A percentile compares a stretch with the other conserved stretches of the same genome.
phyloP scores from a whole-genome alignment of 306 rosid species.

The Hippophae gyantsensis region DNA sequence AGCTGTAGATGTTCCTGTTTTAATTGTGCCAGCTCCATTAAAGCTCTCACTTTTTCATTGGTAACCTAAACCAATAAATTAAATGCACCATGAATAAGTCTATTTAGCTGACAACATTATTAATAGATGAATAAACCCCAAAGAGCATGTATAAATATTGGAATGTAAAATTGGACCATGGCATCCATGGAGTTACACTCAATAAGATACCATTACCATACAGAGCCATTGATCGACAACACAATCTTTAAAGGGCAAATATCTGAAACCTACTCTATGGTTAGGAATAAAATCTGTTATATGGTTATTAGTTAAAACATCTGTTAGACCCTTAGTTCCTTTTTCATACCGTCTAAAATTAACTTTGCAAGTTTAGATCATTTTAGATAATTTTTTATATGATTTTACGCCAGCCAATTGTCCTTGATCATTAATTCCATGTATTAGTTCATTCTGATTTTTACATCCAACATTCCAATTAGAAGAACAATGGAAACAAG shows the following conservation, averaged over 20 bases:
- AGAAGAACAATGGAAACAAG: too few relatives aligned
- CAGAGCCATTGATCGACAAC: background rate
- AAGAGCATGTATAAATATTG: background rate
- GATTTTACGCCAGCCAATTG: too few relatives aligned
- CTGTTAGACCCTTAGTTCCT: too few relatives aligned
- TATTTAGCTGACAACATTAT: background rate
- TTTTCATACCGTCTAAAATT: too few relatives aligned
- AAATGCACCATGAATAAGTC: constrained; percentile 17
- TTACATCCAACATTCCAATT: too few relatives aligned
- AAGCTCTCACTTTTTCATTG: constrained; percentile 88
- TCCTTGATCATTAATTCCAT: too few relatives aligned
- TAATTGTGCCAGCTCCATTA: constrained; percentile 76
- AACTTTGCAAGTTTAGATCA: too few relatives aligned
- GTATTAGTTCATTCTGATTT: too few relatives aligned
- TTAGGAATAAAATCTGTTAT: too few relatives aligned
- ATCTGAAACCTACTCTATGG: background rate
- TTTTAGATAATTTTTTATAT: too few relatives aligned
- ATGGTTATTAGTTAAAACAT: too few relatives aligned
- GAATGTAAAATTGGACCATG: background rate
- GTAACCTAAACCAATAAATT: constrained; percentile 59
- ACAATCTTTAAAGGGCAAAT: background rate
- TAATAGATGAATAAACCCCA: background rate
- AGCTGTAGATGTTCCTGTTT: constrained; percentile 74
- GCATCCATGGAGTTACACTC: background rate
- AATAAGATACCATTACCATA: background rate